Percentiles rank a stretch among this genome's conserved stretches.
These are phyloP conservation scores for Neurospora africana DNA, from an alignment of 495 filamentous ascomycete species.

Conservation along the genomic window DNA sequence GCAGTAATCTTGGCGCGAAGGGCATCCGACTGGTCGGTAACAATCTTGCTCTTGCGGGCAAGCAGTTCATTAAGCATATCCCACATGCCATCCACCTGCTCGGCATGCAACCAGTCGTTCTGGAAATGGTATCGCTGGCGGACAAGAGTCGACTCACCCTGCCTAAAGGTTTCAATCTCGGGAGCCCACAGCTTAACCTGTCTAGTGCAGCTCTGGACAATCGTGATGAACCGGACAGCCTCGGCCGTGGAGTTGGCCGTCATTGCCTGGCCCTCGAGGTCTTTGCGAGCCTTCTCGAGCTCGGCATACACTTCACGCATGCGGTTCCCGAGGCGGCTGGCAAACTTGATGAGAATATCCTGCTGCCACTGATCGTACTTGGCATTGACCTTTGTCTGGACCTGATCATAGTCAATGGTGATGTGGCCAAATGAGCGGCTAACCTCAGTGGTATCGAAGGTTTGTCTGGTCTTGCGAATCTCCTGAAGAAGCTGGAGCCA, in stretches of 20 bases:
- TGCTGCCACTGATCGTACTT: constrained; percentile 99
- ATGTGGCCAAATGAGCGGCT: constrained; percentile 86
- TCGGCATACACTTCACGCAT: constrained; percentile 85
- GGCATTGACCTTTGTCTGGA: constrained; percentile 93
- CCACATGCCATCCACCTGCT: constrained; percentile 93
- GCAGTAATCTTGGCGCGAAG: constrained; percentile 91
- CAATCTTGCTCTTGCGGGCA: constrained; percentile 79
- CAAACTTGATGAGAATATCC: constrained; percentile 89
- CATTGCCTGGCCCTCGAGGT: constrained; percentile 81
- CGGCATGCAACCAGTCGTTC: constrained; percentile 83
- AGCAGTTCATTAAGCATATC: constrained; percentile 80
- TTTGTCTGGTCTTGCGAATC: constrained; percentile 82
- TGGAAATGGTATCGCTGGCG: constrained; percentile 90
- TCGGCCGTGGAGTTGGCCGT: constrained; percentile 90
- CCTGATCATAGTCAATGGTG: constrained; percentile 93
- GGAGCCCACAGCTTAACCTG: constrained; percentile 89
- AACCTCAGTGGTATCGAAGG: constrained; percentile 92
- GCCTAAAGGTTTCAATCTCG: constrained; percentile 88
- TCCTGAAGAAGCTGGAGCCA: constrained; percentile 94
- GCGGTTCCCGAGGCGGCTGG: constrained; percentile 71
- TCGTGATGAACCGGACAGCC: constrained; percentile 95
- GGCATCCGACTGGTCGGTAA: constrained; percentile 90
- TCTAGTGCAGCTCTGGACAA: constrained; percentile 88
- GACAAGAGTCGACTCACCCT: constrained; percentile 81
- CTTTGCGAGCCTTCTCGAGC: constrained; percentile 74